Evolutionary conservation across 176 grass and related monocot genomes (phyloP).

Genomic region (Puccinellia tenuiflora): DNA sequence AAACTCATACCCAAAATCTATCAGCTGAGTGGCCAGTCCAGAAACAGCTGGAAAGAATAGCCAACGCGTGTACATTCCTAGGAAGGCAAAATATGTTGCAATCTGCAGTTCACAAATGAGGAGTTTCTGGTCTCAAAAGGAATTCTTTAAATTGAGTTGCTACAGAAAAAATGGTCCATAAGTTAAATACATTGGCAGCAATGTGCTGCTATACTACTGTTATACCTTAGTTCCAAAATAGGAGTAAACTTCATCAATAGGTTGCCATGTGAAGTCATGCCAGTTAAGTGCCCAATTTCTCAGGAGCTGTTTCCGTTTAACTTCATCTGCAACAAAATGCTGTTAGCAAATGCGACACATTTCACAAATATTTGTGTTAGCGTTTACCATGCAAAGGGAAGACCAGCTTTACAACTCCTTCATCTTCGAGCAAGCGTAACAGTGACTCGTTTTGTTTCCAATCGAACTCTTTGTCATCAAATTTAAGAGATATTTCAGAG

Average conservation of each 20-base stretch:
- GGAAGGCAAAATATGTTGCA: constrained; percentile 94
- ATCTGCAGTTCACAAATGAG: constrained; percentile 49
- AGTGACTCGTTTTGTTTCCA: constrained; percentile 59
- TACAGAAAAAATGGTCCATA: constrained; percentile 18
- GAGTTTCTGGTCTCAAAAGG: neutral
- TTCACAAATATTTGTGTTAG: neutral
- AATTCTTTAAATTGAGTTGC: neutral
- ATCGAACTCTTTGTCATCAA: constrained; percentile 52
- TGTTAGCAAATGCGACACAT: neutral
- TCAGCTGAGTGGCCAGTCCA: constrained; percentile 72
- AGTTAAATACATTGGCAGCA: neutral
- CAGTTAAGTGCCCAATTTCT: constrained; percentile 95
- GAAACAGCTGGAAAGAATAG: constrained; percentile 90
- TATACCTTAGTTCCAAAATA: constrained; percentile 93
- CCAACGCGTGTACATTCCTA: constrained; percentile 97
- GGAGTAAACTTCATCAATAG: constrained; percentile 92
- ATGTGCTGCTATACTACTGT: neutral
- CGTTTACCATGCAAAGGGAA: constrained; percentile 90
- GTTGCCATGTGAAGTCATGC: constrained; percentile 97
- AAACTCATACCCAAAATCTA: constrained; percentile 85
- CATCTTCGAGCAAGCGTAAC: constrained; percentile 69
- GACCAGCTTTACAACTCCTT: constrained; percentile 86
- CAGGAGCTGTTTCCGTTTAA: constrained; percentile 80
- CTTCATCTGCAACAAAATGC: constrained; percentile 58
- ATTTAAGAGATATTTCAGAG: constrained; percentile 54